phyloP scores from a whole-genome alignment of 2,329 filamentous ascomycete species.

The Gliomastix tumulicola region DNA sequence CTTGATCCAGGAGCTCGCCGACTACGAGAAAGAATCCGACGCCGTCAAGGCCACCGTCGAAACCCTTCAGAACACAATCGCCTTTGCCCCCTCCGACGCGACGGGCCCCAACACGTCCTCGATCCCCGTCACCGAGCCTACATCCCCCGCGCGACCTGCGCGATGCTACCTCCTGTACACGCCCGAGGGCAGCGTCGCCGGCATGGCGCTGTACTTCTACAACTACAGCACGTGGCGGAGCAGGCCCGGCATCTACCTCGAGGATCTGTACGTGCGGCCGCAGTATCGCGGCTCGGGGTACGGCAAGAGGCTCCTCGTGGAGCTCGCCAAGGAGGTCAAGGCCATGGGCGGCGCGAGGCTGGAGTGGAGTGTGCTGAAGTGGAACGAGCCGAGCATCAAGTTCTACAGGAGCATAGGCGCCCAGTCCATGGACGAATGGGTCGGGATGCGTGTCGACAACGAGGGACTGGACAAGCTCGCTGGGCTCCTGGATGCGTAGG shows the following conservation, averaged over 20 bases:
- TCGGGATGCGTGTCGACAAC: constrained; percentile 67
- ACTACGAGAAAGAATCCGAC: constrained; percentile 74
- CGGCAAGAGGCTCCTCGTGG: constrained; percentile 66
- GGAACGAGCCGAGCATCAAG: constrained; percentile 84
- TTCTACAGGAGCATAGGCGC: constrained; percentile 77
- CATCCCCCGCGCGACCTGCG: constrained; percentile 53
- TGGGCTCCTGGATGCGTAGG: constrained; percentile 26
- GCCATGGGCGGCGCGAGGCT: constrained; percentile 66
- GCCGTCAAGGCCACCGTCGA: constrained; percentile 73
- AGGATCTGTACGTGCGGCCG: constrained; percentile 81
- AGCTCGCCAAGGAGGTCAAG: constrained; percentile 72
- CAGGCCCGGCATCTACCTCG: constrained; percentile 83
- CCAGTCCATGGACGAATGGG: constrained; percentile 61
- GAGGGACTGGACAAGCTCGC: constrained; percentile 57
- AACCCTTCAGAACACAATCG: constrained; percentile 66
- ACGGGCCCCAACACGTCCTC: constrained; percentile 26
- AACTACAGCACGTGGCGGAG: constrained; percentile 93
- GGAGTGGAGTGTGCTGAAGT: constrained; percentile 88
- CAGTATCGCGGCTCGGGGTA: constrained; percentile 69
- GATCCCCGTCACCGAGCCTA: constrained; percentile 42
- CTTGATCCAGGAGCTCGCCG: constrained; percentile 78
- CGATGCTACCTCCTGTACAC: constrained; percentile 65
- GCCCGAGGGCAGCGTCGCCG: constrained; percentile 43
- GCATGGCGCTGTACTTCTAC: constrained; percentile 89
- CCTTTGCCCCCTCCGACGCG: constrained; percentile 57